Evolutionary conservation across 352 stramenopile species (phyloP).

Genomic region (Plasmopara halstedii): DNA sequence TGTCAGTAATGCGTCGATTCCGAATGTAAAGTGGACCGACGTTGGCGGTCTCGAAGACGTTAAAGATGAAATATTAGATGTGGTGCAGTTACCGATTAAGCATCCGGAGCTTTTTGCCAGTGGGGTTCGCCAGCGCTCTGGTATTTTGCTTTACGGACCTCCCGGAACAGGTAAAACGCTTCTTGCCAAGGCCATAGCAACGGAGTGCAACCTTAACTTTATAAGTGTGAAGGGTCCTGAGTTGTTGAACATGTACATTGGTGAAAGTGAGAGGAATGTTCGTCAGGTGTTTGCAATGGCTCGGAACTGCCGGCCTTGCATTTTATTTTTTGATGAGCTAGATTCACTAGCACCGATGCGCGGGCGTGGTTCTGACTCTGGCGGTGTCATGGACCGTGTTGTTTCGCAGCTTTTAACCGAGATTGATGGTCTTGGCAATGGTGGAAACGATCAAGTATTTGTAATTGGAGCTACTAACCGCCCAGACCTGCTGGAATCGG

Average conservation of each 20-base stretch:
- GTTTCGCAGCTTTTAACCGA: slow-evolving; percentile 94
- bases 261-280: slow-evolving; percentile 96
- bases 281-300: slow-evolving; percentile 90
- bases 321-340: slow-evolving; percentile 93
- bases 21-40: slow-evolving; percentile 97
- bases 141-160: slow-evolving; percentile 76
- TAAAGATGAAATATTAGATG: slow-evolving; percentile 94
- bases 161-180: slow-evolving; percentile 93
- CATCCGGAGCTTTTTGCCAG: slow-evolving; percentile 77
- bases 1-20: slow-evolving; percentile 68
- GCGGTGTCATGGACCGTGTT: slow-evolving; percentile 94
- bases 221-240: slow-evolving; percentile 94
- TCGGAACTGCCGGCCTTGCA: slow-evolving; percentile 70
- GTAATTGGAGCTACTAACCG: slow-evolving; percentile 96
- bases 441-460: slow-evolving; percentile 84
- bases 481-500: slow-evolving; percentile 93
- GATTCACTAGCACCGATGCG: slow-evolving; percentile 87
- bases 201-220: slow-evolving; percentile 94
- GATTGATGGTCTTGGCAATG: slow-evolving; percentile 85
- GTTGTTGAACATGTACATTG: slow-evolving; percentile 97
- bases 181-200: slow-evolving; percentile 93
- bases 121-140: slow-evolving; percentile 68
- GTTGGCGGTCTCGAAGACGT: slow-evolving; percentile 98
- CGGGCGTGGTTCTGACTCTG: slow-evolving; percentile 80
- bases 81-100: slow-evolving; percentile 79